Evolutionary conservation across 768 basidiomycete genomes (phyloP).

Genomic region (Termitomyces eurrhizus): DNA sequence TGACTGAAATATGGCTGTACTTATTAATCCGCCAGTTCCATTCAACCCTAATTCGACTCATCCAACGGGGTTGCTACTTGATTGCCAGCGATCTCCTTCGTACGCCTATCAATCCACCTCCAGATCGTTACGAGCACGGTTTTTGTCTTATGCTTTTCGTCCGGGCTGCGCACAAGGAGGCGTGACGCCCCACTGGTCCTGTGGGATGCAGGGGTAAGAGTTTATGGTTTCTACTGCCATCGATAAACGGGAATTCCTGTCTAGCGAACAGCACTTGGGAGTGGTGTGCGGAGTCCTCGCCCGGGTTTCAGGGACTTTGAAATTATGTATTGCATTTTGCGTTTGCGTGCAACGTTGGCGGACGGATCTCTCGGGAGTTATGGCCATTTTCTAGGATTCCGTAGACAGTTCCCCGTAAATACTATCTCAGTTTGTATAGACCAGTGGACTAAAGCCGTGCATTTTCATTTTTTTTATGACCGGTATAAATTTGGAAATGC

Average conservation of each 20-base stretch:
- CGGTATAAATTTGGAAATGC: neutral
- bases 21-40: neutral
- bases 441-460: neutral
- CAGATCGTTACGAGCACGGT: slow-evolving; percentile 2
- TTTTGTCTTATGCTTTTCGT: slow-evolving; percentile 11
- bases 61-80: neutral
- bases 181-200: neutral
- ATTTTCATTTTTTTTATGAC: neutral
- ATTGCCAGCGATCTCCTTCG: slow-evolving; percentile 1
- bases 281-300: neutral
- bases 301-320: slow-evolving; percentile 1
- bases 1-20: slow-evolving; percentile 3
- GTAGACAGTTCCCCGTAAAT: neutral
- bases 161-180: slow-evolving; percentile 1
- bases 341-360: neutral
- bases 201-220: neutral
- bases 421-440: neutral
- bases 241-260: neutral
- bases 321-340: neutral
- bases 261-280: neutral
- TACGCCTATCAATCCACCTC: neutral
- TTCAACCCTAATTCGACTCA: neutral
- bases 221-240: neutral
- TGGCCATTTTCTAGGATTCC: neutral
- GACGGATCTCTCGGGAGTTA: neutral